Base-by-base conservation (phyloP, 768 basidiomycete species). In the Paxillus involutus region DNA sequence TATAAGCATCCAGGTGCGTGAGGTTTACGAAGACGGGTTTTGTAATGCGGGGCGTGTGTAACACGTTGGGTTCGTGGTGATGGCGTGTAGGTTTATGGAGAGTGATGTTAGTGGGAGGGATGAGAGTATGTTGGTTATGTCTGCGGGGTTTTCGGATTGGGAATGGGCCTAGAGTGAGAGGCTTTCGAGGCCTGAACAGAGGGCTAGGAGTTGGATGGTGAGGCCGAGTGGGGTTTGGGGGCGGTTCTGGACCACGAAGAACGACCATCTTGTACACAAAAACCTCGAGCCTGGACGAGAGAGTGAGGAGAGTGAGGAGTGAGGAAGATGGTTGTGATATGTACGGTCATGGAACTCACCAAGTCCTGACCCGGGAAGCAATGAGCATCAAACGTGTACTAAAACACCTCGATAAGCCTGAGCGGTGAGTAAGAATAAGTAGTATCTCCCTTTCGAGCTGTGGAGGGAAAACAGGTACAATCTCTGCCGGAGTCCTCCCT, bases 361-460 rank as follows among this genome's bases (percentile, higher is more conserved):
- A 65, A 4, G 30, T 12, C 36, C 59, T 54, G 9, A 59, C 57
- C 29, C 59, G 57, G 21, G 42, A 44, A 16, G 56, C 53, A n/a
- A 66, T 54, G 37, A 54, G 54, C 59, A 65, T 53, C 44, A 65
- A 33, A 37, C 51, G 52, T 14, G 13, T 30, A 4, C 21, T 21
- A 55, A 39, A 29, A 50, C 42, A 10, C 61, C 57, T 24, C 44
- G 56, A 26, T 58, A 29, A 1, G 50, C 43, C 7, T 49, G 51
- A 37, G 59, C 57, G 12, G 61, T 32, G 13, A 52, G 35, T 6
- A 59, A 39, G 42, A 65, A 65, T 51, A n/a, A n/a, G n/a, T n/a
- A n/a, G n/a, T n/a, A 63, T 57, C 29, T 56, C 49, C 49, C 52
- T 51, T 44, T 65, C 59, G 11, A 66, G 48, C 16, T 65, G 64